Percentiles rank a stretch among this genome's conserved stretches.
Evolutionary conservation across 148 eudicot genomes (phyloP).

Genomic region (Amaranthus hypochondriacus): DNA sequence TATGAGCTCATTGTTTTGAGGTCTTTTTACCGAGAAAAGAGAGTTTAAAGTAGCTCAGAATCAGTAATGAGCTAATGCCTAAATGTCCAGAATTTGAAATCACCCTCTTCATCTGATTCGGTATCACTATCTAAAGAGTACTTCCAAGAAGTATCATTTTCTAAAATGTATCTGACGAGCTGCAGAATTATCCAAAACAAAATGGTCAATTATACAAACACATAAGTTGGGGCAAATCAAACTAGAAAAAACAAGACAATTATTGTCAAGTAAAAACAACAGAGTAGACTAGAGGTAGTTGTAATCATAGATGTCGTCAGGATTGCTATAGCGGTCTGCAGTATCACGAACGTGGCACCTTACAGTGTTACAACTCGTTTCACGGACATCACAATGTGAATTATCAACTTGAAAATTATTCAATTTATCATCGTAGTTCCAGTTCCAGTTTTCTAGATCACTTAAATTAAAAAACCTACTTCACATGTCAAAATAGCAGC

Average conservation of each 20-base stretch:
- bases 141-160: constrained; percentile 22
- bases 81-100: constrained; percentile 37
- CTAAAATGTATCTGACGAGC: constrained; percentile 54
- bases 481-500: no score
- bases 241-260: neutral
- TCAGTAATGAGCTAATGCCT: neutral
- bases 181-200: constrained; percentile 25
- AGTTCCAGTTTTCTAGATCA: no score
- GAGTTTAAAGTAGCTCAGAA: no score
- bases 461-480: no score
- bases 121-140: constrained; percentile 56
- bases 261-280: neutral
- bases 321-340: no score
- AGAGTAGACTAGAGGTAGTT: neutral
- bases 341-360: no score
- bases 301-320: neutral
- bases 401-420: no score
- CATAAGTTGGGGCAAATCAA: neutral
- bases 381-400: no score
- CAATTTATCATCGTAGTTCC: no score
- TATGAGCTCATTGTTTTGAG: no score
- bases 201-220: neutral
- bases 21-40: no score
- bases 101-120: constrained; percentile 42
- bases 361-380: no score